These are phyloP conservation scores for Mucor sp. DNA, from an alignment of 371 early-diverging fungal genomes.

Conservation along the genomic window DNA sequence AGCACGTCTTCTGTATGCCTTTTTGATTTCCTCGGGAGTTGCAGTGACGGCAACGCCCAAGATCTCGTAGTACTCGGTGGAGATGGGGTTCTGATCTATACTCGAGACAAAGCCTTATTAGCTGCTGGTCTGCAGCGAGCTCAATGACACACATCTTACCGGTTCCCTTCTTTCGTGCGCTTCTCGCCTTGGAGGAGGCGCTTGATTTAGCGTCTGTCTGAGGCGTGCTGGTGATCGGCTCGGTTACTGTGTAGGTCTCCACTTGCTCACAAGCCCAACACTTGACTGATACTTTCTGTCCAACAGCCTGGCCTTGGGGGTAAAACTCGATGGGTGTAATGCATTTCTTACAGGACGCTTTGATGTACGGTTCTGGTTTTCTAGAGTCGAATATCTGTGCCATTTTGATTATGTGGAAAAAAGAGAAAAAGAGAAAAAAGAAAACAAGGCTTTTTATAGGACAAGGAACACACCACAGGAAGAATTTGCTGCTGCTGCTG, in stretches of 20 bases:
- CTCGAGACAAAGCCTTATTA: neutral
- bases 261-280: slow-evolving; percentile 58
- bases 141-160: slow-evolving; percentile 27
- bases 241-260: slow-evolving; percentile 50
- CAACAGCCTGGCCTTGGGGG: slow-evolving; percentile 25
- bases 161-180: slow-evolving; percentile 49
- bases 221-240: slow-evolving; percentile 35
- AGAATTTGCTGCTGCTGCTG: no score
- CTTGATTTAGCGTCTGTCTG: slow-evolving; percentile 19
- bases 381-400: slow-evolving; percentile 31
- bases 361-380: slow-evolving; percentile 53
- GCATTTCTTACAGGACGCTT: slow-evolving; percentile 46
- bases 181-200: slow-evolving; percentile 21
- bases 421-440: neutral
- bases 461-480: neutral
- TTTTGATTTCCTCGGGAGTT: slow-evolving; percentile 89
- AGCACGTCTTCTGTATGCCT: slow-evolving; percentile 90
- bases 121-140: neutral
- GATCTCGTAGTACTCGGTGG: slow-evolving; percentile 84
- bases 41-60: slow-evolving; percentile 85
- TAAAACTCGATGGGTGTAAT: slow-evolving; percentile 42
- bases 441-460: neutral
- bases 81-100: slow-evolving; percentile 69
- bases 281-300: slow-evolving; percentile 42
- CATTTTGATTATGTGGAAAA: slow-evolving; percentile 7